Evolutionary conservation across 805 yeast species (phyloP).

Genomic region (Komagataella kurtzmanii): DNA sequence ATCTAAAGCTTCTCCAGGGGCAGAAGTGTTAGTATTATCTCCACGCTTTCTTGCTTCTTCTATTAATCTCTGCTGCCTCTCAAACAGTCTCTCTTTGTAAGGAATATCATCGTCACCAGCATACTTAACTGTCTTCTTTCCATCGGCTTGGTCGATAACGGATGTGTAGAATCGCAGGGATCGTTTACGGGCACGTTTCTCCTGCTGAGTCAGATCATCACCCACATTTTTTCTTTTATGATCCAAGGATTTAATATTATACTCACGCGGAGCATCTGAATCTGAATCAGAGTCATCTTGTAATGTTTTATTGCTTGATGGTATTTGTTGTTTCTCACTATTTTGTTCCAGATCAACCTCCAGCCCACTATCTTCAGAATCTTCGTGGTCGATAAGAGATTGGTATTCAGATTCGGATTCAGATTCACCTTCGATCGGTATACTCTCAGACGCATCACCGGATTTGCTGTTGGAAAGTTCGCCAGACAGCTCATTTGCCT

Average conservation of each 20-base stretch:
- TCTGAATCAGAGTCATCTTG: constrained; percentile 31
- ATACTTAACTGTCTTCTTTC: constrained; percentile 42
- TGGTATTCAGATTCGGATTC: constrained; percentile 10
- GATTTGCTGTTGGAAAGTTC: constrained; percentile 13
- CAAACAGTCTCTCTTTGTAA: constrained; percentile 78
- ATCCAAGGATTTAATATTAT: constrained; percentile 24
- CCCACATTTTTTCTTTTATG: constrained; percentile 43
- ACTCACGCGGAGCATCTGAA: constrained; percentile 4
- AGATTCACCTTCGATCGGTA: constrained; percentile 11
- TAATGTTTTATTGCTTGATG: constrained; percentile 2
- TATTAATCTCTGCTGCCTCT: constrained; percentile 74
- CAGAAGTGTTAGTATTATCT: constrained; percentile 26
- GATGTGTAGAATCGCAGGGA: constrained; percentile 92
- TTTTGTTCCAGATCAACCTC: constrained; percentile 3
- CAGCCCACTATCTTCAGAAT: constrained; percentile 3
- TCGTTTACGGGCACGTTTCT: constrained; percentile 66
- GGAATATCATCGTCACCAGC: constrained; percentile 88
- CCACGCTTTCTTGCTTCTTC: constrained; percentile 90
- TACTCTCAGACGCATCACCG: constrained; percentile 8
- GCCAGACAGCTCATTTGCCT: constrained; percentile 45
- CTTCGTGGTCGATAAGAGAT: background rate
- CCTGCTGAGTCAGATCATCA: constrained; percentile 78
- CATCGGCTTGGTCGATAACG: constrained; percentile 77
- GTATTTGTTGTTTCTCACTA: constrained; percentile 7
- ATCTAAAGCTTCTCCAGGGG: constrained; percentile 41